Base-by-base conservation (phyloP, 1,284 basidiomycete species). In the Malassezia japonica region DNA sequence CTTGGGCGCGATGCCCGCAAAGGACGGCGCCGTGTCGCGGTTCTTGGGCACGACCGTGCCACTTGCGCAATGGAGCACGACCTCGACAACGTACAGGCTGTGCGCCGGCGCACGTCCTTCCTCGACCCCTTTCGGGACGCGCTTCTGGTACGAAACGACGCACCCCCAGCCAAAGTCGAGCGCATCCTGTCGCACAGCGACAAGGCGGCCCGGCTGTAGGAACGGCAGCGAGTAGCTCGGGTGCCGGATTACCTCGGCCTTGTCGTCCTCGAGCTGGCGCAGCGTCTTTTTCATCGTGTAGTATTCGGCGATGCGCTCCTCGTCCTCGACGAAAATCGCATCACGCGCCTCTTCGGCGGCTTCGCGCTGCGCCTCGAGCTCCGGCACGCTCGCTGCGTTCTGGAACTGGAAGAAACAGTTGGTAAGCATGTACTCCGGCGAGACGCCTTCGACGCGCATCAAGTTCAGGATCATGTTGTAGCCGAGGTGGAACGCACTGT, bases 401-500 rank as follows among this genome's bases (percentile, higher is more conserved):
- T 98, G 94, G 76, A 95, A 96, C 75, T 98, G 94, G 79, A 86
- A 89, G 79, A 99, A 99, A 76, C 89, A 96, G 39, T 87, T 79
- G 74, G 95, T 87, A 16, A 99, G 79, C 94, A 99, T 98, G 74
- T 82, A 96, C 76, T 99, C 94, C 2, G 94, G 94, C 65, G 87
- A 95, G 61, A 99, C 85, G 3, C 92, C 92, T 75, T 99, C 94
- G 20, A 99, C 92, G 65, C 95, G 85, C 84, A 99, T 94, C 61
- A 99, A 76, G 75, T 98, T 99, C 65, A 99, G 79, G 25, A 99
- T 81, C 94, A 98, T 98, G 74, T 99, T 99, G 76, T 99, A 99
- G 10, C 94, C 92, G 7, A 99, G 78, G 75, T 96, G 91, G 78
- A 99, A 99, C 4, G 94, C 94, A 16, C 91, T 96, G 75, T 99